phyloP scores from a whole-genome alignment of 1,284 basidiomycete genomes.

The Apiotrichum sp. region DNA sequence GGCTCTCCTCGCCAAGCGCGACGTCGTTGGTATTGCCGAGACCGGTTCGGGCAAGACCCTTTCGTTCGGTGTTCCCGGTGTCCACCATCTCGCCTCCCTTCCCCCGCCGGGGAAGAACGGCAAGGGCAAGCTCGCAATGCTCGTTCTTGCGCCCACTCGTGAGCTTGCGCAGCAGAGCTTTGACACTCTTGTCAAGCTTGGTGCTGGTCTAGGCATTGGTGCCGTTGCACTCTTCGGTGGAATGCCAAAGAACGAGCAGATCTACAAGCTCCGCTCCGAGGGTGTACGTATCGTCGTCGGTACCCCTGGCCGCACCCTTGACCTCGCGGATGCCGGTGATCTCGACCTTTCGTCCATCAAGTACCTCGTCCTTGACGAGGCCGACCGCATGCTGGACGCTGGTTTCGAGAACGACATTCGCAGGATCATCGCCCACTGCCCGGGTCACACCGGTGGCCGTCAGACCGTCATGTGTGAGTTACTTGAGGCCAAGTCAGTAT shows the following conservation, averaged over 20 bases:
- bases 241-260: slow-evolving; percentile 79
- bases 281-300: slow-evolving; percentile 78
- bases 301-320: slow-evolving; percentile 87
- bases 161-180: slow-evolving; percentile 94
- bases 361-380: slow-evolving; percentile 94
- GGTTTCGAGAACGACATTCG: slow-evolving; percentile 99
- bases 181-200: slow-evolving; percentile 70
- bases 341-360: slow-evolving; percentile 79
- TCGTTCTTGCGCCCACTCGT: slow-evolving; percentile 87
- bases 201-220: slow-evolving; percentile 67
- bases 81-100: slow-evolving; percentile 54
- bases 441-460: slow-evolving; percentile 56
- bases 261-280: slow-evolving; percentile 55
- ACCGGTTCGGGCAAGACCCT: slow-evolving; percentile 97
- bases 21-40: slow-evolving; percentile 95
- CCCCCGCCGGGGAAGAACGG: slow-evolving; percentile 31
- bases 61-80: slow-evolving; percentile 80
- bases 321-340: slow-evolving; percentile 77
- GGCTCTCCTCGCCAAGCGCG: slow-evolving; percentile 68
- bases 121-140: slow-evolving; percentile 57
- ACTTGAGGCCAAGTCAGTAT: no score
- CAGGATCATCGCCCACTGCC: slow-evolving; percentile 76
- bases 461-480: slow-evolving; percentile 90
- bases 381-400: slow-evolving; percentile 96
- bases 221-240: slow-evolving; percentile 89